Base-by-base conservation (phyloP, 1,139 yeast species). In the Sugiyamaella sp. region DNA sequence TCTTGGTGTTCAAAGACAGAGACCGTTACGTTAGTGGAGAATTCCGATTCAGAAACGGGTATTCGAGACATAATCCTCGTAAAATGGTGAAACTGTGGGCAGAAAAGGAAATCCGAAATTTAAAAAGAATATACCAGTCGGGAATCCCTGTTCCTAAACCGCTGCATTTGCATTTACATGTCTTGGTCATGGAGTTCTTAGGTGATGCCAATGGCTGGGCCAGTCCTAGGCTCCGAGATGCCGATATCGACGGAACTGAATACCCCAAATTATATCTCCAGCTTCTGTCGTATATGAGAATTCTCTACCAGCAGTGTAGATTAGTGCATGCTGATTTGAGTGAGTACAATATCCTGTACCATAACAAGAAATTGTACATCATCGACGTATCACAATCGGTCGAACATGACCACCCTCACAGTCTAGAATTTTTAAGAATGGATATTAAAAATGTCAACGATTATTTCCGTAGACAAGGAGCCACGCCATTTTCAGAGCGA, bases 11-110 rank as follows among this genome's bases (percentile, higher is more conserved):
- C 72, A 95, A 91, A 68, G 99, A 95, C 69, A 77, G 99, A 58
- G 98, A 95, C 66, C 74, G 97, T 63, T 95, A 95, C 65, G 98
- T 95, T 14, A 95, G 89, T 66, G 99, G 99, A 39, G 99, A 95
- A 71, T 93, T 82, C 68, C 77, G 99, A 57, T 95, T 95, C 72
- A 76, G 97, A 66, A 87, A 89, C 66, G 81, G 85, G 12, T 89
- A 89, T 62, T 81, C 80, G 56, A 91, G 89, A 65, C 89, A 90
- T 62, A 95, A 95, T 65, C 98, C 99, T 5, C 79, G 99, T 64
- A 91, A 91, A 68, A 93, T 95, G 98, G 97, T 95, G 57, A 89
- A 89, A 69, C 79, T 91, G 32, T 95, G 99, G 99, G 99, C 99
- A 0, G 99, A 95, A 69, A 95, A 95, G 67, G 99, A 95, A 71